phyloP scores from a whole-genome alignment of 169 alveolate genomes.

The Besnoitia besnoiti region DNA sequence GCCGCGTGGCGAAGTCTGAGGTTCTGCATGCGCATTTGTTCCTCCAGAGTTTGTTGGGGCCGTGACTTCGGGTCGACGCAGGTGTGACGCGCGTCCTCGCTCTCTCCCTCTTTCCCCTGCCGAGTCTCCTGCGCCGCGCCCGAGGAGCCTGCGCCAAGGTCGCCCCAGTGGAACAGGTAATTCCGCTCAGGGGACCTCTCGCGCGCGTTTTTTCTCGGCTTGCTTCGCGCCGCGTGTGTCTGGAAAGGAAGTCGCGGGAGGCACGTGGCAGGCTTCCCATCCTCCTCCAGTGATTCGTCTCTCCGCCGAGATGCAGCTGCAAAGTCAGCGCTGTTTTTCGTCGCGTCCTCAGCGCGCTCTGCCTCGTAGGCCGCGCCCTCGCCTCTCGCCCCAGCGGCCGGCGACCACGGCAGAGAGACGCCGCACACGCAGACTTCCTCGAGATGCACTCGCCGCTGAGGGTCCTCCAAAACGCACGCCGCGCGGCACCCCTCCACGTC shows the following conservation, averaged over 20 bases:
- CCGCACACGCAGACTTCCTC: conserved; percentile 33
- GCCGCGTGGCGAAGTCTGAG: not conserved
- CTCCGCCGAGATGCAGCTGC: no score
- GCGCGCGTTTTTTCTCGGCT: no score
- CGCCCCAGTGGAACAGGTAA: no score
- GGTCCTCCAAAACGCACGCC: no score
- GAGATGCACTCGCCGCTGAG: not conserved
- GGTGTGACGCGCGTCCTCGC: not conserved
- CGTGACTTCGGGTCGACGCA: not conserved
- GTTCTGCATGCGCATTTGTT: conserved; percentile 1
- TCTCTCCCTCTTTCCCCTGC: not conserved
- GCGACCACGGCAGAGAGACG: conserved; percentile 7
- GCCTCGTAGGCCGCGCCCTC: not conserved
- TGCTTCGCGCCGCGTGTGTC: no score
- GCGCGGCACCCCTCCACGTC: conserved; percentile 6
- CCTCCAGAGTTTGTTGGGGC: not conserved
- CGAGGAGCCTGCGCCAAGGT: no score
- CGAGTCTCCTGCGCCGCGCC: no score
- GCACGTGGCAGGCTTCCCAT: no score
- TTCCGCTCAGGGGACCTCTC: no score
- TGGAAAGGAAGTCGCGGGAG: no score
- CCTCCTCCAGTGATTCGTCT: no score
- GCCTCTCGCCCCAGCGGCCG: not conserved
- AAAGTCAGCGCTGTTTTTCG: no score
- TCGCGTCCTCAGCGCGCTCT: not conserved